These are phyloP conservation scores for Trichomonas gallinae DNA, from an alignment of 208 protist species.

Conservation along the genomic window DNA sequence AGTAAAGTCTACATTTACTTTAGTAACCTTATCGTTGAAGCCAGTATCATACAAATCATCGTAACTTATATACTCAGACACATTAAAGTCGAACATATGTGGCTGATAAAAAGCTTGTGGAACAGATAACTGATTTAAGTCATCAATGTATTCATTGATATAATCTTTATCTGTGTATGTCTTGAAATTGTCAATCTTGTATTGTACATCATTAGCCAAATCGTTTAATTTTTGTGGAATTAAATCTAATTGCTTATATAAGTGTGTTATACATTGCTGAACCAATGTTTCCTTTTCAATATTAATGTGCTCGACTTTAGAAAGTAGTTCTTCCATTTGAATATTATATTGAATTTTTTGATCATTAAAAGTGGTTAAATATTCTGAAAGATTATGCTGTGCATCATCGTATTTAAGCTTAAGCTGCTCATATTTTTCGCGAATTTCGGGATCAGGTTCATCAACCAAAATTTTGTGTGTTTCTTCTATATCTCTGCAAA, in stretches of 20 bases:
- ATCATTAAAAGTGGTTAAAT: not conserved
- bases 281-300: not conserved
- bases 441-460: not conserved
- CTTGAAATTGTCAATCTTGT: not conserved
- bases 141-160: not conserved
- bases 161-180: not conserved
- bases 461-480: not conserved
- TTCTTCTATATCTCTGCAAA: not conserved
- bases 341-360: not conserved
- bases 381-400: not conserved
- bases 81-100: not conserved
- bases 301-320: not conserved
- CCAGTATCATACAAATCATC: not conserved
- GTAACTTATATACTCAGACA: not conserved
- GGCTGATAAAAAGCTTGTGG: not conserved
- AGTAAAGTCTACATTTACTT: not conserved
- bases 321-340: not conserved
- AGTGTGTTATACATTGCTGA: not conserved
- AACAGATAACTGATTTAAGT: not conserved
- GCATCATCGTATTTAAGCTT: not conserved
- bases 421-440: not conserved
- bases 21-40: not conserved
- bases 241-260: not conserved
- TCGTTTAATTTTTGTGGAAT: not conserved
- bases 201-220: not conserved